Evolutionary conservation across 768 basidiomycete genomes (phyloP).

Genomic region (Lactarius indigo): DNA sequence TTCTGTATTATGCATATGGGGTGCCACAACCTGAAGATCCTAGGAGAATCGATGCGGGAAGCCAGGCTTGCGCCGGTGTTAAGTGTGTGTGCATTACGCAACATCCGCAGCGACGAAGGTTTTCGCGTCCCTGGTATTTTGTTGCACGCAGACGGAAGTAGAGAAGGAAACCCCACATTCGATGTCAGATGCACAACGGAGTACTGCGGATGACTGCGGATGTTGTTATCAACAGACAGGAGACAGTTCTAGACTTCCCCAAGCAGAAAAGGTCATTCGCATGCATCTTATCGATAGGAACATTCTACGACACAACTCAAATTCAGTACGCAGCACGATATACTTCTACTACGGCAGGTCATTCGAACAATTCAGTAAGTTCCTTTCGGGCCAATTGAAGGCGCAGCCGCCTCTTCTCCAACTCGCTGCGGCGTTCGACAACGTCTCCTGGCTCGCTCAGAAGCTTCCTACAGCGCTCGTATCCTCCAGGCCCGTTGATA

Average conservation of each 20-base stretch:
- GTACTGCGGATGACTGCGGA: conserved; percentile 15
- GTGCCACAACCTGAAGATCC: conserved; percentile 12
- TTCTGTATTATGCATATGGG: not conserved
- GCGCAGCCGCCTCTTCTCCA: conserved; percentile 47
- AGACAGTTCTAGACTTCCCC: not conserved
- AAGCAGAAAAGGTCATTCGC: not conserved
- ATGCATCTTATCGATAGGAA: not conserved
- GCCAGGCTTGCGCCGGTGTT: not conserved
- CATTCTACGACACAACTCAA: not conserved
- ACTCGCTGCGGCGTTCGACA: conserved; percentile 41
- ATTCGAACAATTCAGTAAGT: conserved; percentile 27
- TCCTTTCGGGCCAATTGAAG: conserved; percentile 43
- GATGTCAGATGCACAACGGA: not conserved
- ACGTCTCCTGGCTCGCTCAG: conserved; percentile 47
- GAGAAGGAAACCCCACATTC: not conserved
- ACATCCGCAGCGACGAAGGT: conserved; percentile 4
- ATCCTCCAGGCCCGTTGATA: conserved; percentile 44
- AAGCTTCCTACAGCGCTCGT: conserved; percentile 43
- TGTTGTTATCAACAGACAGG: not conserved
- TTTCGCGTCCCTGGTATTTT: not conserved
- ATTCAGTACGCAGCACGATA: not conserved
- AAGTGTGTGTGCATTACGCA: conserved; percentile 8
- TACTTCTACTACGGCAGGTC: not conserved
- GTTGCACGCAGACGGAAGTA: not conserved
- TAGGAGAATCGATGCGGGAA: not conserved